Percentiles rank a stretch among this genome's conserved stretches.
These are phyloP conservation scores for Diutina scorzettiae DNA, from an alignment of 1,139 yeast genomes.

Conservation along the genomic window DNA sequence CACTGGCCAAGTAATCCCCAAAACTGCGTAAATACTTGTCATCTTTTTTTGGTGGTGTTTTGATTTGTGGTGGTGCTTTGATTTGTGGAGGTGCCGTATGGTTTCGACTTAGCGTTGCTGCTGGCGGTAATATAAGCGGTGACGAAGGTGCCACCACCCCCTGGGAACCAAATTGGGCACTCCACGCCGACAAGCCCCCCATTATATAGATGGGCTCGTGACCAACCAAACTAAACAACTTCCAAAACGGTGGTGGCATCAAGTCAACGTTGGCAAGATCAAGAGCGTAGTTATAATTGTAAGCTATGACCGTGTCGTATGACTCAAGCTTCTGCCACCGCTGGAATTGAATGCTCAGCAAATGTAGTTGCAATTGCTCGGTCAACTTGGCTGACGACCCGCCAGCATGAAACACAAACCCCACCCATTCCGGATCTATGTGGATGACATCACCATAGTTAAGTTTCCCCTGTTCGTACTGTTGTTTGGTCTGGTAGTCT, in stretches of 20 bases:
- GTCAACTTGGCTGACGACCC: conserved; percentile 50
- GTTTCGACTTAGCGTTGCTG: not conserved
- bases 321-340: conserved; percentile 39
- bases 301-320: conserved; percentile 52
- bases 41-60: not conserved
- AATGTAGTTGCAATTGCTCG: conserved; percentile 37
- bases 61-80: conserved; percentile 6
- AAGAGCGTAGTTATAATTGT: conserved; percentile 13
- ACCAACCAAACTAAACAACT: not conserved
- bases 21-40: not conserved
- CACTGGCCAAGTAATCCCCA: conserved; percentile 2
- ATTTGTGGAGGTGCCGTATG: not conserved
- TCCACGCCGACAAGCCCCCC: conserved; percentile 1
- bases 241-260: not conserved
- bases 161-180: not conserved
- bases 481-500: conserved; percentile 53
- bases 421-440: conserved; percentile 51
- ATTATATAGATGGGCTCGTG: not conserved
- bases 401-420: not conserved
- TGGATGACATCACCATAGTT: conserved; percentile 44
- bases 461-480: conserved; percentile 50
- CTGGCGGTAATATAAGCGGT: not conserved
- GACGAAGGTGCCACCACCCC: not conserved
- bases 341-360: conserved; percentile 42
- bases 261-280: not conserved